A percentile compares a stretch with the other conserved stretches of the same genome.
Evolutionary conservation across 2,329 filamentous ascomycete genomes (phyloP).

Genomic region (Neofusicoccum sp.): DNA sequence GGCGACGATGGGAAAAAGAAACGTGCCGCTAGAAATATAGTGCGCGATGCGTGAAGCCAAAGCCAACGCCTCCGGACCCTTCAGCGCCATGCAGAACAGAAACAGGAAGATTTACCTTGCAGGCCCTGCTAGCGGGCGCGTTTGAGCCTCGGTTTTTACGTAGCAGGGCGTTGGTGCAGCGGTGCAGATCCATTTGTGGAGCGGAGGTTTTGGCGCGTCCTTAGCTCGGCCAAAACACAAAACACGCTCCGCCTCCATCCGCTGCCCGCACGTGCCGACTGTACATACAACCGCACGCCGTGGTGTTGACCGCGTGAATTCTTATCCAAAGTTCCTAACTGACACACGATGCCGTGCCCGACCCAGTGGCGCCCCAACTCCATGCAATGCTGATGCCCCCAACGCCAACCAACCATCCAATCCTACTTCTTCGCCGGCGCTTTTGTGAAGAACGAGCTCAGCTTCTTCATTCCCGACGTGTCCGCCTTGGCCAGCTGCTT

Average conservation of each 20-base stretch:
- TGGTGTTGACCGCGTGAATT: slow-evolving; percentile 6
- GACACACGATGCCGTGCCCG: background rate
- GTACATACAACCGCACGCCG: background rate
- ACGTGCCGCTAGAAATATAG: background rate
- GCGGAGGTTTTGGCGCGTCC: background rate
- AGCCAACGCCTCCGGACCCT: background rate
- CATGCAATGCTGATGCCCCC: background rate
- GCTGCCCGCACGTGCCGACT: background rate
- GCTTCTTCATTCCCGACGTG: slow-evolving; percentile 91
- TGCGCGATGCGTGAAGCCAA: background rate
- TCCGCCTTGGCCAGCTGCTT: slow-evolving; percentile 87
- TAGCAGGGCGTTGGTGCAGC: slow-evolving; percentile 4
- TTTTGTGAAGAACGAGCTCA: slow-evolving; percentile 92
- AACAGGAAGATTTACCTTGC: background rate
- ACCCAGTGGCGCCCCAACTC: background rate
- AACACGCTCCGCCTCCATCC: background rate
- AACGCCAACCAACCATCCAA: background rate
- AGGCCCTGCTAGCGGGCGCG: slow-evolving; percentile 1
- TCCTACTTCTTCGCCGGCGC: slow-evolving; percentile 36
- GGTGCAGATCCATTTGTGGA: slow-evolving; percentile 7
- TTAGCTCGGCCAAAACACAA: background rate
- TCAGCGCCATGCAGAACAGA: slow-evolving; percentile 1
- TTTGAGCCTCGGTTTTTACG: background rate
- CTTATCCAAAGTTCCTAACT: background rate
- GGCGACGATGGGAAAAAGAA: background rate